Conservation (phyloP, 2,329 filamentous ascomycete genomes). For the Biscogniauxia marginata region DNA sequence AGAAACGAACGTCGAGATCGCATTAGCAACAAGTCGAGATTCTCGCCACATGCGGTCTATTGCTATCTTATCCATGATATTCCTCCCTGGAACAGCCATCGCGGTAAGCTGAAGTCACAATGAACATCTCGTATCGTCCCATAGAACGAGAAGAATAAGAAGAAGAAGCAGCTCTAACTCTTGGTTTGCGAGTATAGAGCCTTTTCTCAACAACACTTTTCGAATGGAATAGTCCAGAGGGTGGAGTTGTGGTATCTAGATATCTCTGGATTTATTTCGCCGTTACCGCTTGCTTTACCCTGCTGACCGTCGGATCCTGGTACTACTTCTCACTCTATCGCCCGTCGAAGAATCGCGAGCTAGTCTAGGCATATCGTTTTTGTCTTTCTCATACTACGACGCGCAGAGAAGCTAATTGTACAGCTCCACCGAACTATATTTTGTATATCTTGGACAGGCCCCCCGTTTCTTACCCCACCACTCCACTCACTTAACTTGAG, state of each 20-base stretch:
- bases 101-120: constrained; percentile 20
- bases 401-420: too few species aligned
- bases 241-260: constrained; percentile 9
- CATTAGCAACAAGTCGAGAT: constrained; percentile 27
- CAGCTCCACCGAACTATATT: too few species aligned
- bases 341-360: not conserved
- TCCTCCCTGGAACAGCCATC: constrained; percentile 32
- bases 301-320: constrained; percentile 12
- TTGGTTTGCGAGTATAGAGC: constrained; percentile 8
- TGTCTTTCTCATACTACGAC: too few species aligned
- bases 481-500: too few species aligned
- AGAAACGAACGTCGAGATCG: constrained; percentile 31
- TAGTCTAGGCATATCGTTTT: not conserved
- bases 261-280: constrained; percentile 26
- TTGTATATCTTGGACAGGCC: too few species aligned
- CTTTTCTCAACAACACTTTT: constrained; percentile 29
- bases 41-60: constrained; percentile 32
- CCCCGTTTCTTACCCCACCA: too few species aligned
- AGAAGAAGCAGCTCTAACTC: not conserved
- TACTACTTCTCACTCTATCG: constrained; percentile 9
- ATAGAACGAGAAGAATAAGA: not conserved
- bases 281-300: constrained; percentile 5
- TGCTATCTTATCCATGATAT: constrained; percentile 32
- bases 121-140: not conserved
- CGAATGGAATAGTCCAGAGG: constrained; percentile 17